Evolutionary conservation across 805 yeast species (phyloP), one percentile per base, ranked within the genome.

Genomic region (Candida pseudofarinosa): DNA sequence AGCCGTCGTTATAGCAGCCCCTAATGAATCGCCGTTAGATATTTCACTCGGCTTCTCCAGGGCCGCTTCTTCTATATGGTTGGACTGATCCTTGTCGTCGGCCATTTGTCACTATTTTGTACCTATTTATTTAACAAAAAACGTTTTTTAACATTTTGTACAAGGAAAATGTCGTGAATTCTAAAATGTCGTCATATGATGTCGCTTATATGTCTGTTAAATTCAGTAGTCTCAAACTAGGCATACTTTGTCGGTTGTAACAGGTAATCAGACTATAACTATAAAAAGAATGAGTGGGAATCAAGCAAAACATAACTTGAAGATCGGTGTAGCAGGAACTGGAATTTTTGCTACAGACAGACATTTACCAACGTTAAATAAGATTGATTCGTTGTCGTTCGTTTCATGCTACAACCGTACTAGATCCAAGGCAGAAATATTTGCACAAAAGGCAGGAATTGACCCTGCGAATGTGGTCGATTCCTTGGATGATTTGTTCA

Each of bases 341-440:
- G 93, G 93, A 53, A 87, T 91, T 55, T 91, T 91, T 60, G 97
- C 98, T 48, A 78, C 79, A 20, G 87, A 84, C 49, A 73, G 77
- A 43, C 98, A 91, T 60, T 74, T 87, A 50, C 98, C 97, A 34
- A 78, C 85, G 20, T 64, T 81, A 38, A 66, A 79, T 54, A 67
- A 76, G 39, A 60, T 73, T 37, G 71, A 77, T 1, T 69, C 69
- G 23, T 76, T 85, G 53, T 68, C 73, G 38, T 80, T 88, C 4
- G 69, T 63, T 35, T 87, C 90, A 6, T 87, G 88, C 43, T 87
- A 73, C 69, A 91, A 90, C 73, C 78, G 97, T 67, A 86, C 96
- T 35, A 78, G 73, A 56, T 61, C 83, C 39, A 91, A 91, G 69
- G 98, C 98, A 14, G 84, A 80, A 57, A 71, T 63, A 3, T 91